A percentile compares a stretch with the other conserved stretches of the same genome.
phyloP scores from a whole-genome alignment of 2,329 filamentous ascomycete species.

The Calonectria pseudoturangicola region DNA sequence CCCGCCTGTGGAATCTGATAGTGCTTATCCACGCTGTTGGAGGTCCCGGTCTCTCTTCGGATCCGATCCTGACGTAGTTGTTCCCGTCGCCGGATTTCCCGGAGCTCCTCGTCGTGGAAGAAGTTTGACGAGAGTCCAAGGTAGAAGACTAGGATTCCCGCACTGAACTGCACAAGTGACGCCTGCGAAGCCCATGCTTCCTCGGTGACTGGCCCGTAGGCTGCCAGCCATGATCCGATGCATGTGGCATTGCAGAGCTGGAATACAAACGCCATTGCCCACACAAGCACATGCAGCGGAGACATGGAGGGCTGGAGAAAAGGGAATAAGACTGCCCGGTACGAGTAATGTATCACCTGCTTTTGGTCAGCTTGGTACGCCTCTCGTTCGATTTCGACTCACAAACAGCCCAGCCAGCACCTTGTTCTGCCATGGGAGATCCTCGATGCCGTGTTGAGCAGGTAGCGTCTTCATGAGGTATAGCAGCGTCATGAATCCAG shows the following conservation, averaged over 20 bases:
- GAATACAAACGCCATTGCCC: constrained; percentile 79
- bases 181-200: constrained; percentile 67
- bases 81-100: constrained; percentile 87
- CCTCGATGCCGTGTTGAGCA: constrained; percentile 70
- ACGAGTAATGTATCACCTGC: constrained; percentile 88
- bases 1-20: constrained; percentile 91
- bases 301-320: constrained; percentile 94
- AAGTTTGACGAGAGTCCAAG: constrained; percentile 87
- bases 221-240: constrained; percentile 87
- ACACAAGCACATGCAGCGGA: constrained; percentile 85
- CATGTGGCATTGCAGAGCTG: constrained; percentile 87
- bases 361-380: constrained; percentile 30
- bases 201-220: constrained; percentile 82
- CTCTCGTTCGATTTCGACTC: constrained; percentile 51
- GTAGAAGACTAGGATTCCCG: constrained; percentile 85
- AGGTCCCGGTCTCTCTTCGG: constrained; percentile 55
- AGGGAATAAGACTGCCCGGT: constrained; percentile 90
- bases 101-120: constrained; percentile 91
- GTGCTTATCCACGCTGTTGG: constrained; percentile 76
- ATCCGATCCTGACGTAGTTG: constrained; percentile 70
- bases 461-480: constrained; percentile 86
- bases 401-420: constrained; percentile 82
- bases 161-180: constrained; percentile 68
- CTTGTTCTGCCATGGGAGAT: constrained; percentile 86
- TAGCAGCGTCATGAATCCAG: constrained; percentile 84